phyloP scores from a whole-genome alignment of 148 eudicot species.

The Selenicereus undatus region DNA sequence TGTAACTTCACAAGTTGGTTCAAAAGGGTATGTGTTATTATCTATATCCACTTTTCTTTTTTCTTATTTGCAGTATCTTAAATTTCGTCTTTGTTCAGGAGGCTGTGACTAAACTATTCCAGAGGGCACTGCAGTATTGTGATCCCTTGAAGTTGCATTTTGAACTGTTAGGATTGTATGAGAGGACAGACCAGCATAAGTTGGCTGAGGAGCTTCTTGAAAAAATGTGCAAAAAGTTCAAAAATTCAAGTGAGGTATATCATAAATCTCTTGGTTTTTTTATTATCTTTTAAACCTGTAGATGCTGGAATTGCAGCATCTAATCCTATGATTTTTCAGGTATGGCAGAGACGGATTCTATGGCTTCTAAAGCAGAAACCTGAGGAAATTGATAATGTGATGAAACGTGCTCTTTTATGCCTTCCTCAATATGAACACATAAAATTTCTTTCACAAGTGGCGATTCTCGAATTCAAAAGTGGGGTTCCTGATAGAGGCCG shows the following conservation, averaged over 20 bases:
- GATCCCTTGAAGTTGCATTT: slow-evolving; percentile 82
- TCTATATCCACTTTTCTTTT: not conserved
- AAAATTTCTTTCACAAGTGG: slow-evolving; percentile 66
- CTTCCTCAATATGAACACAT: slow-evolving; percentile 81
- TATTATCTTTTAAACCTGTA: not conserved
- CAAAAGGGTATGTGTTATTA: not conserved
- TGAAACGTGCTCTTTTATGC: slow-evolving; percentile 63
- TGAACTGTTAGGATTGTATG: slow-evolving; percentile 76
- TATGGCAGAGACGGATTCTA: slow-evolving; percentile 78
- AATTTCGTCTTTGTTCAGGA: slow-evolving; percentile 40
- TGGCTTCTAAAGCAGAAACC: slow-evolving; percentile 55
- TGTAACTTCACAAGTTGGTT: not conserved
- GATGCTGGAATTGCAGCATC: slow-evolving; percentile 2
- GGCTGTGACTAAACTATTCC: slow-evolving; percentile 65
- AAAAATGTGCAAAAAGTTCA: slow-evolving; percentile 84
- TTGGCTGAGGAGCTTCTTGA: slow-evolving; percentile 74
- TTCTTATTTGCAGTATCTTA: slow-evolving; percentile 14
- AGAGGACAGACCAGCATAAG: slow-evolving; percentile 72
- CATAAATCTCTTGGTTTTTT: not conserved
- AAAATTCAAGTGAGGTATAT: slow-evolving; percentile 71
- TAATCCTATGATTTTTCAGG: slow-evolving; percentile 36
- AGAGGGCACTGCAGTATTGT: slow-evolving; percentile 83
- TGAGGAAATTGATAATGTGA: slow-evolving; percentile 54
- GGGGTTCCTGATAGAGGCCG: slow-evolving; percentile 80
- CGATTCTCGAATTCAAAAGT: slow-evolving; percentile 61